Evolutionary conservation across 345 rosid genomes (phyloP).

Genomic region (Salix koriyanagi): DNA sequence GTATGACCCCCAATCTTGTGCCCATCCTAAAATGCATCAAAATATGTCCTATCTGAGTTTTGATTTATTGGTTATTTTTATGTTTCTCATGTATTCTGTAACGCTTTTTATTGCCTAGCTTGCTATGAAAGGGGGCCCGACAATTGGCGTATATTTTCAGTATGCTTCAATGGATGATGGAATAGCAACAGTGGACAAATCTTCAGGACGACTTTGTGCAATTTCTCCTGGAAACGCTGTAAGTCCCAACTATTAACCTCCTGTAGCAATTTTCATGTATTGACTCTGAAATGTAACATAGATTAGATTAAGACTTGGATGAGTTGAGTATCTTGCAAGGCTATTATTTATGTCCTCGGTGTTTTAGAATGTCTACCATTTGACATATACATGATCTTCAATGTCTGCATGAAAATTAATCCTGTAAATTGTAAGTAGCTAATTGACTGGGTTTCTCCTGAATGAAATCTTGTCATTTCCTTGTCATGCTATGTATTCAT

Average conservation of each 20-base stretch:
- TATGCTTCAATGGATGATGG: constrained; percentile 52
- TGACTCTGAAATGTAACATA: neutral
- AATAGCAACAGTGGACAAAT: constrained; percentile 54
- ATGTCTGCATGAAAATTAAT: neutral
- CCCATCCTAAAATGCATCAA: neutral
- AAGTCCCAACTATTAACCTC: constrained; percentile 25
- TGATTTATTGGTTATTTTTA: constrained; percentile 3
- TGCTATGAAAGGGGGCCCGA: constrained; percentile 79
- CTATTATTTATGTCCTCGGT: neutral
- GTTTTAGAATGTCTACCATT: neutral
- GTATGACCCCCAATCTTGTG: constrained; percentile 36
- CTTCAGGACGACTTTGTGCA: constrained; percentile 61
- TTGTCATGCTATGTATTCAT: too few relatives aligned
- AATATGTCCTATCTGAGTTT: neutral
- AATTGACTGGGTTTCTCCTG: neutral
- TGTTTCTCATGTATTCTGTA: constrained; percentile 5
- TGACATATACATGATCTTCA: neutral
- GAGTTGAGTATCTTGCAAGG: neutral
- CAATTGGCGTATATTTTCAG: constrained; percentile 59
- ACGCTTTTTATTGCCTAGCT: constrained; percentile 39
- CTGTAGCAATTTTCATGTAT: constrained; percentile 7
- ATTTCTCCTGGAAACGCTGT: constrained; percentile 87
- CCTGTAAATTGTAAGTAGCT: neutral
- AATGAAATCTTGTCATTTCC: neutral
- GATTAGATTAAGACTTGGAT: neutral